These are phyloP conservation scores for Monosporascus sp. DNA, from an alignment of 2,329 filamentous ascomycete genomes.

Conservation along the genomic window DNA sequence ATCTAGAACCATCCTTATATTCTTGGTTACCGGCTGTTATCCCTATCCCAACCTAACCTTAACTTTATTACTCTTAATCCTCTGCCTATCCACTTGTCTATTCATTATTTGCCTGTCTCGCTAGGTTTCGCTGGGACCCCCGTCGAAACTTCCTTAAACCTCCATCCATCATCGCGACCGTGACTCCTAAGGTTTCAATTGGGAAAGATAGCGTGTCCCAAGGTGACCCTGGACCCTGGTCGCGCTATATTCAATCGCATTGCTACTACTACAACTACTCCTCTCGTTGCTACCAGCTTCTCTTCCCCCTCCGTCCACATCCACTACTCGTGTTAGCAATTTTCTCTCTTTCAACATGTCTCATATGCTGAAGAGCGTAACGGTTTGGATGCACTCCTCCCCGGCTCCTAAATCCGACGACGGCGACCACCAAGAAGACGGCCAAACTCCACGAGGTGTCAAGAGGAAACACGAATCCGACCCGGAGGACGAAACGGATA, in stretches of 20 bases:
- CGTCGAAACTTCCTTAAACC: not conserved
- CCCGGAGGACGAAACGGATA: conserved; percentile 21
- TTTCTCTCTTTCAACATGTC: not conserved
- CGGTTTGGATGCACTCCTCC: not conserved
- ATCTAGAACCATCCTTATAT: too few relatives aligned
- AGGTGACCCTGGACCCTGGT: not conserved
- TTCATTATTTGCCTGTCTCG: too few relatives aligned
- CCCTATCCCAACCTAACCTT: too few relatives aligned
- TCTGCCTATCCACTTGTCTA: too few relatives aligned
- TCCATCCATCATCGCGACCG: not conserved
- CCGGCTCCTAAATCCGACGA: not conserved
- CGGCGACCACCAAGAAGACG: not conserved
- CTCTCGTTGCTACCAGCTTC: not conserved
- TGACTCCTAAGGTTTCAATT: not conserved
- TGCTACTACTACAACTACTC: not conserved
- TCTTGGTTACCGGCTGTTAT: too few relatives aligned
- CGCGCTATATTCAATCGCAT: not conserved
- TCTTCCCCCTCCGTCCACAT: not conserved
- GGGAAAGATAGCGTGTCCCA: not conserved
- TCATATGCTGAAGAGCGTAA: not conserved
- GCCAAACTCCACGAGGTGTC: conserved; percentile 7
- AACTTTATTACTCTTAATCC: too few relatives aligned
- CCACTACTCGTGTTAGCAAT: not conserved
- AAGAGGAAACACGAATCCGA: conserved; percentile 24
- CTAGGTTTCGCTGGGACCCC: too few relatives aligned